phyloP scores from a whole-genome alignment of 2,329 filamentous ascomycete species.

The Penicillium crustosum region DNA sequence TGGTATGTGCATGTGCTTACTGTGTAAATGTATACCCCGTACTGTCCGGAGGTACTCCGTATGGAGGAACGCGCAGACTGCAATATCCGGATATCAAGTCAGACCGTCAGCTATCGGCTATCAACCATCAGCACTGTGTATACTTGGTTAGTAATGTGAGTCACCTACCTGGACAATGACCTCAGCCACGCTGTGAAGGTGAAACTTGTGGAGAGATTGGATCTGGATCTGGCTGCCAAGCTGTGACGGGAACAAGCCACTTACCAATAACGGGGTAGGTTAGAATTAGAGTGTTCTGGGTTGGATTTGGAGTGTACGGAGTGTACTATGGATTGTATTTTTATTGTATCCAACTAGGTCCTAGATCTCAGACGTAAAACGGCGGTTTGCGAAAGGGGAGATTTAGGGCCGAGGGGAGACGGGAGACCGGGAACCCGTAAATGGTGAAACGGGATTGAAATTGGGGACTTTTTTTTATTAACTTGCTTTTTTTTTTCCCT shows the following conservation, averaged over 20 bases:
- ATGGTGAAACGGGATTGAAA: background rate
- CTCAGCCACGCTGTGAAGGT: background rate
- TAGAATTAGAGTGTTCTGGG: background rate
- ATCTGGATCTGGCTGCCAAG: background rate
- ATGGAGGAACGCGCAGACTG: background rate
- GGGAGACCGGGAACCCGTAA: background rate
- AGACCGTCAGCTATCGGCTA: background rate
- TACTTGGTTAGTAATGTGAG: background rate
- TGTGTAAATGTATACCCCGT: background rate
- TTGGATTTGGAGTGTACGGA: background rate
- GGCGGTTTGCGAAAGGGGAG: background rate
- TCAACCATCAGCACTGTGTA: background rate
- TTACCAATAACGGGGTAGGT: background rate
- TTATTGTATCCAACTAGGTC: background rate
- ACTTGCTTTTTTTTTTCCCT: background rate
- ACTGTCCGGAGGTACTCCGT: background rate
- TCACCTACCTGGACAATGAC: background rate
- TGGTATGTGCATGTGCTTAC: conserved; percentile 2
- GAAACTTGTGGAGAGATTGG: background rate
- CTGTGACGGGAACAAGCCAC: background rate
- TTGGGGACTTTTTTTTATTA: background rate
- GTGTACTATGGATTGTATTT: background rate
- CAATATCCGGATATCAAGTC: background rate
- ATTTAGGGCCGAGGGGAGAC: background rate
- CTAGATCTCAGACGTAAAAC: background rate